Percentiles rank a stretch among this genome's conserved stretches.
Evolutionary conservation across 2,329 filamentous ascomycete species (phyloP).

Genomic region (Cordyceps cicadae): DNA sequence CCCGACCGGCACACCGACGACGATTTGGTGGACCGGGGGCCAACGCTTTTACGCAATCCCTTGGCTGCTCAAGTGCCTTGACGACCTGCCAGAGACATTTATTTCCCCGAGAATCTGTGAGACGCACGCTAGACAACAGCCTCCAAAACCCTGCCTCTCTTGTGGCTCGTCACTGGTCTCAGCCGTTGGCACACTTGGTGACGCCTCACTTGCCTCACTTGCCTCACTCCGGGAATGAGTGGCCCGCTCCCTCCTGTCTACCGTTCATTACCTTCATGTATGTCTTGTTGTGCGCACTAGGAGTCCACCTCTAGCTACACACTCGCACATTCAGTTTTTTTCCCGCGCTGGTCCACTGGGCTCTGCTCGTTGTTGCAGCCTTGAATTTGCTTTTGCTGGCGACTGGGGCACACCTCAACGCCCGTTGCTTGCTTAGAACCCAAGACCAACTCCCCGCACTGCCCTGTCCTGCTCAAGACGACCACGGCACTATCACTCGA

Average conservation of each 20-base stretch:
- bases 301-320: constrained; percentile 11
- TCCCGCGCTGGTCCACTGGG: constrained; percentile 6
- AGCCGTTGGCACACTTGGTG: constrained; percentile 5
- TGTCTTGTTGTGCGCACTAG: constrained; percentile 10
- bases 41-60: not conserved
- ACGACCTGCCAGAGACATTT: constrained; percentile 2
- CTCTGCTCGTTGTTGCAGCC: constrained; percentile 6
- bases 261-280: constrained; percentile 11
- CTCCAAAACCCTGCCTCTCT: constrained; percentile 5
- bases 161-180: constrained; percentile 9
- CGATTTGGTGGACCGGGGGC: constrained; percentile 2
- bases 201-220: not conserved
- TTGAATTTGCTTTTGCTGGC: constrained; percentile 11
- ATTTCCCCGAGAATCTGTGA: constrained; percentile 9
- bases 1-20: not conserved
- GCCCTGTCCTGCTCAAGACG: not conserved
- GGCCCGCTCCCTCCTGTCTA: constrained; percentile 7
- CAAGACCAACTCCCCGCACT: constrained; percentile 12
- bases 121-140: constrained; percentile 10
- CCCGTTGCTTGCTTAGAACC: not conserved
- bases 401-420: constrained; percentile 8
- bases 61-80: constrained; percentile 1
- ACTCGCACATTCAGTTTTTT: constrained; percentile 8
- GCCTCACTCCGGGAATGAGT: not conserved
- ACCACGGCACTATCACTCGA: constrained; percentile 1